Evolutionary conservation across 2,329 filamentous ascomycete species (phyloP).

Genomic region (Pestalotiopsis sp.): DNA sequence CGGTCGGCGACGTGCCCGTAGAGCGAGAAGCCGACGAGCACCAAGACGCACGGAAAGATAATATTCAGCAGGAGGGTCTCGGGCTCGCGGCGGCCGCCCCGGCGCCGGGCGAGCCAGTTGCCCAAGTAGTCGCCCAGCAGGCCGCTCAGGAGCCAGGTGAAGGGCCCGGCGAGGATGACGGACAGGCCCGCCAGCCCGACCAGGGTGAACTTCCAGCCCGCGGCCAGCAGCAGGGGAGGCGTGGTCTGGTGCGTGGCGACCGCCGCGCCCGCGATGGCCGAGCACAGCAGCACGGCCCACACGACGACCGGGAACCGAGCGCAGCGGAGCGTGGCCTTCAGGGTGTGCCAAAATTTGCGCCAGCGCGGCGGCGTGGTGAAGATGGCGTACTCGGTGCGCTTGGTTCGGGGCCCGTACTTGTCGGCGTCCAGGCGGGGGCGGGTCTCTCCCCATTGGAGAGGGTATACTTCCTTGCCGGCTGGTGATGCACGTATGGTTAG

Average conservation of each 20-base stretch:
- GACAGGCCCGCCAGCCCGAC: constrained; percentile 30
- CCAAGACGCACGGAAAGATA: constrained; percentile 30
- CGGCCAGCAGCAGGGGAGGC: constrained; percentile 27
- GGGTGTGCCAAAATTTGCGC: constrained; percentile 23
- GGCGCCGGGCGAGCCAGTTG: constrained; percentile 30
- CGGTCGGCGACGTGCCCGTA: constrained; percentile 28
- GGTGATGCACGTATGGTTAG: background rate
- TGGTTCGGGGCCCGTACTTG: constrained; percentile 27
- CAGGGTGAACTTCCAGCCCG: constrained; percentile 32
- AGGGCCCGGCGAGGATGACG: constrained; percentile 20
- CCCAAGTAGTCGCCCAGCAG: constrained; percentile 31
- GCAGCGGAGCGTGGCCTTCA: constrained; percentile 33
- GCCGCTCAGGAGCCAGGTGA: constrained; percentile 27
- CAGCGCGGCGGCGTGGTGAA: constrained; percentile 33
- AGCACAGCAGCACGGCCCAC: constrained; percentile 34
- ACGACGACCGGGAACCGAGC: constrained; percentile 35
- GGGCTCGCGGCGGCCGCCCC: constrained; percentile 30
- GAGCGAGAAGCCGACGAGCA: constrained; percentile 31
- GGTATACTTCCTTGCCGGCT: constrained; percentile 24
- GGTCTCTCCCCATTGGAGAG: constrained; percentile 26
- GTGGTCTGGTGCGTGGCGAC: constrained; percentile 28
- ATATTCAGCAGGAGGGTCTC: constrained; percentile 36
- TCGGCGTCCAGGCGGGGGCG: constrained; percentile 30
- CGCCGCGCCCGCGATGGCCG: constrained; percentile 29
- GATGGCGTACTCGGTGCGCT: constrained; percentile 34